Evolutionary conservation across 2,329 filamentous ascomycete species (phyloP), one percentile per base, ranked within the genome.

Genomic region (Claviceps fusiformis): DNA sequence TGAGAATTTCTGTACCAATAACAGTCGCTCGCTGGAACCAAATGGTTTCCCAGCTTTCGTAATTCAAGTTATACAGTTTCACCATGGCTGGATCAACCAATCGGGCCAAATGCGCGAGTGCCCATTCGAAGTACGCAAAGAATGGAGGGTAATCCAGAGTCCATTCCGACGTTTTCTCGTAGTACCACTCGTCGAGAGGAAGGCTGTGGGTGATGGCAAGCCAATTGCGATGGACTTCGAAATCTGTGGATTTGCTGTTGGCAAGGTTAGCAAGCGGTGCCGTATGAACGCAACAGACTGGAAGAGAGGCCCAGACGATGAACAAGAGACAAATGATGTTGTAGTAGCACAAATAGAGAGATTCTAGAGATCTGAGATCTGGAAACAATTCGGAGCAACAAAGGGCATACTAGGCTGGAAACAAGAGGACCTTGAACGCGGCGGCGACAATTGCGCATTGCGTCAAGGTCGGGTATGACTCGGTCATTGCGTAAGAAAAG

Each of bases 161-260:
- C 93, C 93, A 98, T 89, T 97, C 89, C 57, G 93, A 98, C 2
- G 91, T 95, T 73, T 91, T 86, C 77, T 98, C 93, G 67, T 86
- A 91, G 72, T 98, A 98, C 93, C 93, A 98, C 62, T 95, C 78
- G 69, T 87, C 83, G 52, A 91, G 72, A 3, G 92, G 88, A 24
- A 97, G 78, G 58, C 87, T 95, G 71, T 95, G 79, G 5, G 93
- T 97, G 62, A 97, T 89, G 59, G 93, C 93, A 45, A 98, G 83
- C 93, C 93, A 98, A 75, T 98, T 98, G 61, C 93, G 85, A 72
- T 98, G 93, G 55, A 98, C 93, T 71, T 98, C 93, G 65, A 98
- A 98, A 70, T 98, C 93, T 63, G 93, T 98, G 6, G 93, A 98
- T 77, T 95, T 96, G 77, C 91, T 96, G 70, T 24, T 41, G 29